Base-by-base conservation (phyloP, 2,329 filamentous ascomycete genomes). In the Aspergillus texensis region DNA sequence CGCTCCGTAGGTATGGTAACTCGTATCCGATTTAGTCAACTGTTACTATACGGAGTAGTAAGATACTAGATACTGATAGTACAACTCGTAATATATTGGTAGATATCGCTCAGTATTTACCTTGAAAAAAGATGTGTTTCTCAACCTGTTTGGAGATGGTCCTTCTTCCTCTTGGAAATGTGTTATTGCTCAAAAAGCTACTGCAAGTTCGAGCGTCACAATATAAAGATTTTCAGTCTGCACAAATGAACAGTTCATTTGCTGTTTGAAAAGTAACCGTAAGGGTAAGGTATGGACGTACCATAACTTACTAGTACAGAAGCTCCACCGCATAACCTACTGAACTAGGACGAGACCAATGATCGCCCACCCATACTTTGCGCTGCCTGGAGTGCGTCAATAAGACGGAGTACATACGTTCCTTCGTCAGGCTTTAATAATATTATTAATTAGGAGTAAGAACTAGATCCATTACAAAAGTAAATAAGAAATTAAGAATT, bases 1-100 rank as follows among this genome's bases (percentile, higher is more conserved):
- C 60, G 46, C 58, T 69, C 63, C 63, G 63, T 58, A 39, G 28
- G 11, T 48, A 28, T 16, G 21, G 45, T 48, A 48, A 26, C 26
- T 28, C 16, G 46, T 50, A 30, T 50, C 46, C 16, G 26, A 8
- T 50, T 50, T 50, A 46, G 30, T 11, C 9, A 34, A 34, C 32
- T 26, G n/a, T 36, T 36, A 6, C 53, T 60, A 57, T 19, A 21
- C 21, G 21, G 21, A 21, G 21, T 21, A 30, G 65, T 64, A 61
- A 64, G 28, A 21, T 58, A 64, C 41, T 26, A 19, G 34, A 14
- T 16, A 36, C 4, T 36, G 32, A 3, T 11, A 34, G 32, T 34
- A 34, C 32, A 3, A 11, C 11, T 16, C 14, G 34, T 36, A 36
- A 36, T 36, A 6, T 36, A 36, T 36, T 36, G 26, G 26, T 6